Evolutionary conservation across 1,284 basidiomycete genomes (phyloP), one percentile per base, ranked within the genome.

Genomic region (Athelia psychrophila): DNA sequence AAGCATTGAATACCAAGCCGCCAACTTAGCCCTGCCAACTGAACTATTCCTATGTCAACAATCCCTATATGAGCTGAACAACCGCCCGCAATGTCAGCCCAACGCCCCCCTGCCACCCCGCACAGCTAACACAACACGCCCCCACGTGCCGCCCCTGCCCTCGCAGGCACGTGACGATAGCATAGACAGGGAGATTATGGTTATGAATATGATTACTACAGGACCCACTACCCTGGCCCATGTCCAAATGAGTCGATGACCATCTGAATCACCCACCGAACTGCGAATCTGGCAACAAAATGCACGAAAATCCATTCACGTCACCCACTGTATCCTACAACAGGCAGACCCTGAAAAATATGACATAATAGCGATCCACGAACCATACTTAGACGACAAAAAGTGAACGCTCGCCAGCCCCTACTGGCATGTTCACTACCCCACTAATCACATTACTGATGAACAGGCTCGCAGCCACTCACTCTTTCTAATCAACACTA

Each of bases 281-380:
- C 33, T 35, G 10, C 59, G 22, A 59, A 59, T 70, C 15, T 64
- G 60, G 58, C 66, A 69, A 47, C 62, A 64, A n/a, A 71, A 72
- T 45, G 24, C 64, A 13, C 67, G 66, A 51, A 65, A 63, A 23
- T 69, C 69, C 0, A 42, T 27, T 0, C 47, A 44, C 2, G 58
- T 61, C 0, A 63, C 64, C 9, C 48, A 40, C 0, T 60, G 61
- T 2, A 25, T 69, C 0, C 48, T 70, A 0, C 50, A 65, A 22
- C 27, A 27, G 0, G 27, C 47, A 0, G 18, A 36, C 1, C 50
- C 54, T 0, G 12, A 50, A 8, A 47, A 64, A 27, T 70, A 54
- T 45, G 63, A 73, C 48, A 56, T 73, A 1, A 23, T 67, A 0
- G 53, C 65, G 0, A 32, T 74, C 0, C 69, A 73, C 50, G 73